Evolutionary conservation across 2,329 filamentous ascomycete species (phyloP).

Genomic region (Penicillium rolfsii): DNA sequence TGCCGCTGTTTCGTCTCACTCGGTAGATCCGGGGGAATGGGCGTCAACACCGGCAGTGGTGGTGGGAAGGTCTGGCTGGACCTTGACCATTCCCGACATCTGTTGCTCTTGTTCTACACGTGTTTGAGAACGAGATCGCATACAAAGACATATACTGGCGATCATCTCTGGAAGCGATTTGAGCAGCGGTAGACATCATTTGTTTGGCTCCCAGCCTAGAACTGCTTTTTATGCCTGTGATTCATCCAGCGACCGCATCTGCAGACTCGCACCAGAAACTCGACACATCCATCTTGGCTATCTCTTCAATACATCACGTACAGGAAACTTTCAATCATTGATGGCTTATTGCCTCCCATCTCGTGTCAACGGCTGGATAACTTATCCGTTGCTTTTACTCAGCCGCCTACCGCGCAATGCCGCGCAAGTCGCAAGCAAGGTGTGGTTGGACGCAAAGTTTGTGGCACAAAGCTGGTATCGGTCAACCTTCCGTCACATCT

Average conservation of each 20-base stretch:
- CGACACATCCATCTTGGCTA: constrained; percentile 14
- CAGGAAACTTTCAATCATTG: not conserved
- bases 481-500: not conserved
- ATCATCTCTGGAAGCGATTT: not conserved
- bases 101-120: not conserved
- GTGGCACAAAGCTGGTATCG: constrained; percentile 9
- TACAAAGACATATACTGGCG: not conserved
- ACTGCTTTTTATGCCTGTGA: constrained; percentile 12
- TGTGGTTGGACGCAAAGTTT: constrained; percentile 5
- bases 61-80: not conserved
- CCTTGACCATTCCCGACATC: not conserved
- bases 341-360: constrained; percentile 9
- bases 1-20: constrained; percentile 16
- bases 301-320: not conserved
- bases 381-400: not conserved
- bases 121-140: not conserved
- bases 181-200: not conserved
- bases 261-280: constrained; percentile 11
- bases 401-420: constrained; percentile 4
- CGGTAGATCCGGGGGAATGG: constrained; percentile 22
- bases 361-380: not conserved
- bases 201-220: not conserved
- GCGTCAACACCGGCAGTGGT: not conserved
- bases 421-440: constrained; percentile 24
- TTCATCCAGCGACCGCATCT: constrained; percentile 13